Percentiles rank a stretch among this genome's conserved stretches.
phyloP scores from a whole-genome alignment of 345 rosid species.

The Dipteronia dyeriana region DNA sequence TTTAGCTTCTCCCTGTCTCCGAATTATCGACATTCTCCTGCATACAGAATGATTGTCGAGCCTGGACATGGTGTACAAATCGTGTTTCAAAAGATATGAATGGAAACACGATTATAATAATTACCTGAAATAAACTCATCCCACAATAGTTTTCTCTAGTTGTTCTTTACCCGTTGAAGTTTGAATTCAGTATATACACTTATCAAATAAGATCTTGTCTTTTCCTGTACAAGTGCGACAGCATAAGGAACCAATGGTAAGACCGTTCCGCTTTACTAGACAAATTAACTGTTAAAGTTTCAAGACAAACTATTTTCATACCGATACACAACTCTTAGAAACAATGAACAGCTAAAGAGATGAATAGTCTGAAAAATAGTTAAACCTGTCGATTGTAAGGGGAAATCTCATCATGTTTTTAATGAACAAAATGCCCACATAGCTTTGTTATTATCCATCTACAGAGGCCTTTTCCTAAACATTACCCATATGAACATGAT shows the following conservation, averaged over 20 bases:
- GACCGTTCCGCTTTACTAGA: not conserved
- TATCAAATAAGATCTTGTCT: not conserved
- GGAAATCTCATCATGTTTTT: not conserved
- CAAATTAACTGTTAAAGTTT: not conserved
- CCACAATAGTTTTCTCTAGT: not conserved
- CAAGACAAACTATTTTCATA: not conserved
- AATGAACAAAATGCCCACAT: not conserved
- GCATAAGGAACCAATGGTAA: too few relatives aligned
- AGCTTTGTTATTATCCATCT: not conserved
- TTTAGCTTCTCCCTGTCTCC: conserved; percentile 66
- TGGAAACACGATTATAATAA: not conserved
- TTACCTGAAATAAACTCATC: conserved; percentile 4
- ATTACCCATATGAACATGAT: not conserved
- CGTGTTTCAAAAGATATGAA: conserved; percentile 31
- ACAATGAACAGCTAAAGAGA: not conserved
- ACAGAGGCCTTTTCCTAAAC: not conserved
- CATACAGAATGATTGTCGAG: conserved; percentile 65
- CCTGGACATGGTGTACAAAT: conserved; percentile 71
- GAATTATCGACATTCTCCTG: conserved; percentile 64
- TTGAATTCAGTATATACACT: not conserved
- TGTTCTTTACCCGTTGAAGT: not conserved
- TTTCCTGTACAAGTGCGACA: too few relatives aligned
- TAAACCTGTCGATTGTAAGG: not conserved
- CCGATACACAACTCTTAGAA: not conserved
- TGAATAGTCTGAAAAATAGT: not conserved